A percentile compares a stretch with the other conserved stretches of the same genome.
These are phyloP conservation scores for Aspergillus japonicus DNA, from an alignment of 2,329 filamentous ascomycete species.

Conservation along the genomic window DNA sequence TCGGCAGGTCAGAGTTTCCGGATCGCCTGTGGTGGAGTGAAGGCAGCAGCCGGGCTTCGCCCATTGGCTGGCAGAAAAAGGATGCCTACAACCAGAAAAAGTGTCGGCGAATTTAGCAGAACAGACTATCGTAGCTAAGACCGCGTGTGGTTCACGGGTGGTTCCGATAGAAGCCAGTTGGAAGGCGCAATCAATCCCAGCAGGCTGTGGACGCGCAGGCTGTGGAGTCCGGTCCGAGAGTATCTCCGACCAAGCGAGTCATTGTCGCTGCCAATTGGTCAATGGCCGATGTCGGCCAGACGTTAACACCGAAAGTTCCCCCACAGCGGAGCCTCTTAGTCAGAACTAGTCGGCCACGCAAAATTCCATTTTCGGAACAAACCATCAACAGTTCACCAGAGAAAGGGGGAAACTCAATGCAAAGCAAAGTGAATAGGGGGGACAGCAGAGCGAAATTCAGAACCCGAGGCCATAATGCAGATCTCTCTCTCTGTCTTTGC, in stretches of 20 bases:
- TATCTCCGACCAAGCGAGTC: slow-evolving; percentile 3
- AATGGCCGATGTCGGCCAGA: background rate
- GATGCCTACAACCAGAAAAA: background rate
- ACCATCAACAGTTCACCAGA: background rate
- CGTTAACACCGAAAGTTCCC: background rate
- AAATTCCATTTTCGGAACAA: slow-evolving; percentile 2
- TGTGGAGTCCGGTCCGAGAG: slow-evolving; percentile 1
- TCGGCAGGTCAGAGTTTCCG: slow-evolving; percentile 6
- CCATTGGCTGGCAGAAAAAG: slow-evolving; percentile 1
- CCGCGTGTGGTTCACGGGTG: slow-evolving; percentile 3
- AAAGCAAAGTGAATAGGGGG: background rate
- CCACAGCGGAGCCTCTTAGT: slow-evolving; percentile 2
- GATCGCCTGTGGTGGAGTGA: slow-evolving; percentile 1
- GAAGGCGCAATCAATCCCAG: background rate
- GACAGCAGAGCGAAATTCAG: background rate
- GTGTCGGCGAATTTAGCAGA: slow-evolving; percentile 1
- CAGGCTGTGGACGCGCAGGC: background rate
- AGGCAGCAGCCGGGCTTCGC: background rate
- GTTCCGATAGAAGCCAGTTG: background rate
- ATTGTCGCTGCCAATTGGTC: background rate
- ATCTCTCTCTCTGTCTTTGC: no score
- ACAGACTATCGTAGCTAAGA: slow-evolving; percentile 6
- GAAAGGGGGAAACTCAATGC: background rate
- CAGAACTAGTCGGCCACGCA: background rate
- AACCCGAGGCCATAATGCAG: background rate